Base-by-base conservation (phyloP, 108 stramenopile species). In the Fistulifera pelliculosa region DNA sequence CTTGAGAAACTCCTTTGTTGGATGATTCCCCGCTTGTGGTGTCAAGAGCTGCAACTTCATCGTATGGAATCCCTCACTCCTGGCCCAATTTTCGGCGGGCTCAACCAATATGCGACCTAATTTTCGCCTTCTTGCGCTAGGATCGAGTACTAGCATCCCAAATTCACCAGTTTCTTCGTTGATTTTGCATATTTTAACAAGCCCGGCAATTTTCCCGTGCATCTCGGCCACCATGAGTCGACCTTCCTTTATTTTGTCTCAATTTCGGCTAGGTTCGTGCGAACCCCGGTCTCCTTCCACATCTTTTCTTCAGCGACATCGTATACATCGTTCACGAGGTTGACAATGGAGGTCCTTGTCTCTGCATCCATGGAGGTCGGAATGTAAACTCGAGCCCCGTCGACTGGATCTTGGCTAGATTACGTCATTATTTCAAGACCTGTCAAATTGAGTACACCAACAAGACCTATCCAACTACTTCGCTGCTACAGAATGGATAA, bases 1-100 rank as follows among this genome's bases (percentile, higher is more conserved):
- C 38, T 41, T 56, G 55, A 40, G 38, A 19, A 56, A 56, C 40
- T 56, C 55, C 17, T 56, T 56, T 22, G 55, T 40, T 19, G 55
- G 55, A 15, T 56, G 55, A 1, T 40, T 22, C 55, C 55, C 39
- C 13, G 18, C 14, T 56, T 23, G 38, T 38, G 55, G 55, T 7
- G 55, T 56, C 2, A 56, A 42, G 19, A 56, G 18, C 18, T 39
- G 19, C 18, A 56, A 39, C 28, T 56, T 35, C 55, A 56, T 56
- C 16, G 18, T 18, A 16, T 40, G 39, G 24, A 24, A 56, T 0
- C 55, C 39, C 17, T 40, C 21, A 18, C 19, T 18, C 11, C 8
- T 21, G 8, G 55, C 55, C 55, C 55, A 56, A 8, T 40, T 12
- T 41, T 56, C 55, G 41, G 55, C 39, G 12, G 55, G 19, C 22